Conservation (phyloP, 257 asterid genomes). For the Fraxinus cuspidata region DNA sequence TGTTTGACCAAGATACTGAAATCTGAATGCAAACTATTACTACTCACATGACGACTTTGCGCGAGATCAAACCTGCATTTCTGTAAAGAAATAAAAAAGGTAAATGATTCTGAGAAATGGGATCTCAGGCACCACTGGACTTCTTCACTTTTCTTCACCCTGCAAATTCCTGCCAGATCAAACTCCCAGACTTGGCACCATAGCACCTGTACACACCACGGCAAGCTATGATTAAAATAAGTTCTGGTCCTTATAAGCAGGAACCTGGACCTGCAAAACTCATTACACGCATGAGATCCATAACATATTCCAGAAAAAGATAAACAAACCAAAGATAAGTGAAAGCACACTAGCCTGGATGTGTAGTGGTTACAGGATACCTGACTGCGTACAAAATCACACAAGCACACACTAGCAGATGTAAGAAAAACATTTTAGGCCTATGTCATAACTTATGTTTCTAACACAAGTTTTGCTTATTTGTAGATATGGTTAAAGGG, state of each 20-base stretch:
- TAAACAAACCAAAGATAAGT: constrained; percentile 12
- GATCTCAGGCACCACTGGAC: background rate
- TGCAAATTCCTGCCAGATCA: constrained; percentile 40
- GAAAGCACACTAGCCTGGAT: constrained; percentile 59
- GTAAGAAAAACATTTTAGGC: background rate
- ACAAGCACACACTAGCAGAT: constrained; percentile 25
- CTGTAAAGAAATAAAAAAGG: background rate
- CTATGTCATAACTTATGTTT: background rate
- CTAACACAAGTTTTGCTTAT: background rate
- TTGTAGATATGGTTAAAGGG: background rate
- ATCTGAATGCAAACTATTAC: background rate
- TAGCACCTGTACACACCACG: constrained; percentile 76
- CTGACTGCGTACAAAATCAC: constrained; percentile 62
- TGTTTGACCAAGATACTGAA: background rate
- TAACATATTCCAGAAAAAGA: constrained; percentile 1
- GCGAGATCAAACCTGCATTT: background rate
- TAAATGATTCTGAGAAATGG: background rate
- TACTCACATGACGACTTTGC: background rate
- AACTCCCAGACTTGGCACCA: constrained; percentile 27
- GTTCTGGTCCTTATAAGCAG: constrained; percentile 49
- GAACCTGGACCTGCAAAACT: constrained; percentile 99
- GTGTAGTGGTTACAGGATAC: constrained; percentile 55
- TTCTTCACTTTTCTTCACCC: constrained; percentile 23
- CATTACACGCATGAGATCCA: constrained; percentile 42
- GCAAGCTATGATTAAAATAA: constrained; percentile 48